Percentiles rank a stretch among this genome's conserved stretches.
These are phyloP conservation scores for Penicillium capsulatum DNA, from an alignment of 2,329 filamentous ascomycete genomes.

Conservation along the genomic window DNA sequence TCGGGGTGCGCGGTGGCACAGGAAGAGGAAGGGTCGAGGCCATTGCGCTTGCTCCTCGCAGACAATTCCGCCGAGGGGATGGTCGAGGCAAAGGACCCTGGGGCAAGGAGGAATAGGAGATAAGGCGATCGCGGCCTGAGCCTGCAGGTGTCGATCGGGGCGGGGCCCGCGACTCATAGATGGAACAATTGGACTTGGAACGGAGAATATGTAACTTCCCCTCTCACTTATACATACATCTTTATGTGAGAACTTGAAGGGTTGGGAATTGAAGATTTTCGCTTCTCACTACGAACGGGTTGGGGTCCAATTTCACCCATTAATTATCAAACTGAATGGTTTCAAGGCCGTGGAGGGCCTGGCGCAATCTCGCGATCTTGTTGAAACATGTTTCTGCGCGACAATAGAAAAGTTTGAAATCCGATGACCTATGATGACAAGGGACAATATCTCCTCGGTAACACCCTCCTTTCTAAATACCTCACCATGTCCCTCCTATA, in stretches of 20 bases:
- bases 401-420: slow-evolving; percentile 2
- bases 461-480: neutral
- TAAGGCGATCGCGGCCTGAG: slow-evolving; percentile 11
- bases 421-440: neutral
- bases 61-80: slow-evolving; percentile 7
- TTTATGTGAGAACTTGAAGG: no score
- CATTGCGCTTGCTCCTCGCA: slow-evolving; percentile 42
- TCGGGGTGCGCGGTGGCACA: slow-evolving; percentile 59
- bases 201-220: no score
- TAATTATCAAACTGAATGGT: neutral
- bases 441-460: no score
- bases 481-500: slow-evolving; percentile 9
- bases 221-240: no score
- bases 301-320: no score
- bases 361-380: slow-evolving; percentile 19
- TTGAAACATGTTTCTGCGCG: slow-evolving; percentile 18
- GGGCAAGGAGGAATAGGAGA: slow-evolving; percentile 14
- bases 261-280: no score
- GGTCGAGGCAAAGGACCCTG: slow-evolving; percentile 1
- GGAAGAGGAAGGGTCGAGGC: slow-evolving; percentile 57
- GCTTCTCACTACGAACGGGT: no score
- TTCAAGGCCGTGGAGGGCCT: slow-evolving; percentile 15
- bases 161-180: slow-evolving; percentile 5
- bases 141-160: slow-evolving; percentile 10
- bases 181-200: no score